Conservation (phyloP, 805 yeast genomes). For the Debaryomyces maramus region DNA sequence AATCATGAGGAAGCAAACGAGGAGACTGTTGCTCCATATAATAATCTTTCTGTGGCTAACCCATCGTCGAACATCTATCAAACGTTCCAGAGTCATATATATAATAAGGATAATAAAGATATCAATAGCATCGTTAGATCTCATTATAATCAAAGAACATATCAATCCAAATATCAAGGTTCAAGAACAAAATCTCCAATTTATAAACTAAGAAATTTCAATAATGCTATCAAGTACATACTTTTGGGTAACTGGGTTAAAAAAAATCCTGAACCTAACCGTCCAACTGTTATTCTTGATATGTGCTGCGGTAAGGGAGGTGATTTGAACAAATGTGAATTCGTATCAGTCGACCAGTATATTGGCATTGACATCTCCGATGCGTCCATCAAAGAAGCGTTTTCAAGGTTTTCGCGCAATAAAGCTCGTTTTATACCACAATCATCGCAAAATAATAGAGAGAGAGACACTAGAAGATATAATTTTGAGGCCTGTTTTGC, state of each 20-base stretch:
- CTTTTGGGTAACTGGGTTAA: constrained; percentile 68
- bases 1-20: constrained; percentile 7
- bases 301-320: constrained; percentile 99
- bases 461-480: constrained; percentile 43
- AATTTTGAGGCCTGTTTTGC: constrained; percentile 82
- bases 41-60: constrained; percentile 22
- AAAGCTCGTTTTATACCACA: constrained; percentile 40
- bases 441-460: constrained; percentile 16
- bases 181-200: constrained; percentile 78
- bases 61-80: constrained; percentile 28
- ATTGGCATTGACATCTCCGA: constrained; percentile 93
- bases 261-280: constrained; percentile 15
- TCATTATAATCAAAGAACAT: constrained; percentile 85
- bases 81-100: constrained; percentile 39
- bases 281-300: constrained; percentile 60
- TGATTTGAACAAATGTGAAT: constrained; percentile 86
- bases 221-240: constrained; percentile 88
- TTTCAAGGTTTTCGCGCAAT: constrained; percentile 63
- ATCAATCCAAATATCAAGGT: constrained; percentile 57
- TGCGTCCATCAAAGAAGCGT: constrained; percentile 82
- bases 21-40: constrained; percentile 18
- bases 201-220: constrained; percentile 81
- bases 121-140: constrained; percentile 70
- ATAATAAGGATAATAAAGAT: constrained; percentile 35
- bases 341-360: constrained; percentile 68